These are phyloP conservation scores for Pseudodiploospora longispora DNA, from an alignment of 2,329 filamentous ascomycete genomes.

Conservation along the genomic window DNA sequence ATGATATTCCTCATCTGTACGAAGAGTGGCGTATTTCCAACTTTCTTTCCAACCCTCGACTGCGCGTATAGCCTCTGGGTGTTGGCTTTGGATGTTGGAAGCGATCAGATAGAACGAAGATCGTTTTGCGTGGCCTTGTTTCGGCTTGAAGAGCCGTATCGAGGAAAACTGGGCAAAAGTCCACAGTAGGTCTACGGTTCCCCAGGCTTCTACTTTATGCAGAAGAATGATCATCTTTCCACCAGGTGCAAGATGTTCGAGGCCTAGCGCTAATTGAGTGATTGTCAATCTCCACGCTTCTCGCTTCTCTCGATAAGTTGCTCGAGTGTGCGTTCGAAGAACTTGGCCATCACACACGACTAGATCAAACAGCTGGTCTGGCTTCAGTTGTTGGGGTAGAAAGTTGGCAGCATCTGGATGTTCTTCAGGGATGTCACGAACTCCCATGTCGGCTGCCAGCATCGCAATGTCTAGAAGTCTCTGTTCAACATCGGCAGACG, in stretches of 20 bases:
- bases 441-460: constrained; percentile 37
- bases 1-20: constrained; percentile 16
- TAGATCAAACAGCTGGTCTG: constrained; percentile 29
- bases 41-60: constrained; percentile 30
- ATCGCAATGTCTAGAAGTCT: constrained; percentile 41
- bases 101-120: constrained; percentile 49
- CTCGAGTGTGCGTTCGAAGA: constrained; percentile 16
- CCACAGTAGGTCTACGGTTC: constrained; percentile 28
- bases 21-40: constrained; percentile 34
- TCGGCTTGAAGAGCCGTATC: constrained; percentile 38
- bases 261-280: constrained; percentile 35
- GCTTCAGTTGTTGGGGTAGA: constrained; percentile 17
- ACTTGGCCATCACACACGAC: constrained; percentile 41
- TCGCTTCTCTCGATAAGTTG: constrained; percentile 21
- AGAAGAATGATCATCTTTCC: constrained; percentile 44
- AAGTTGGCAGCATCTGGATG: constrained; percentile 19
- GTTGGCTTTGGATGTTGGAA: constrained; percentile 26
- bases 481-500: constrained; percentile 10
- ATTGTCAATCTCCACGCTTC: constrained; percentile 29
- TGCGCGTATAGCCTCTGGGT: constrained; percentile 23
- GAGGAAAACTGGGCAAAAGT: constrained; percentile 33
- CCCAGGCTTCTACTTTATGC: constrained; percentile 37
- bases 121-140: constrained; percentile 27
- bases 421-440: constrained; percentile 20
- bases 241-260: constrained; percentile 35